phyloP scores from a whole-genome alignment of 441 rosid genomes.

The Gossypium davidsonii region DNA sequence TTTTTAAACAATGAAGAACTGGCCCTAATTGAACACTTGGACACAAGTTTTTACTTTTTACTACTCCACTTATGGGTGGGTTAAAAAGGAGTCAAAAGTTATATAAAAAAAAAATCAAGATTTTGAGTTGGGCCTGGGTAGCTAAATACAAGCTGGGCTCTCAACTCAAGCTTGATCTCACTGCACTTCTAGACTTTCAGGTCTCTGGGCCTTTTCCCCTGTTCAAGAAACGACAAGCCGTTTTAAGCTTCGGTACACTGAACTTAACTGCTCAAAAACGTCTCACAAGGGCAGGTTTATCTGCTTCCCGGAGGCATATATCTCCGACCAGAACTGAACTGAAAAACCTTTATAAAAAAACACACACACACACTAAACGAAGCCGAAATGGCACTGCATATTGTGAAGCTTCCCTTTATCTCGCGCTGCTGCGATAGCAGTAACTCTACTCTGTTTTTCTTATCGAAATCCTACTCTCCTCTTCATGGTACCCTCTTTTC shows the following conservation, averaged over 20 bases:
- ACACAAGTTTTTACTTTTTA: no score
- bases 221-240: neutral
- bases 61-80: no score
- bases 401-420: constrained; percentile 35
- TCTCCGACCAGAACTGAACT: neutral
- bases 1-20: no score
- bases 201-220: neutral
- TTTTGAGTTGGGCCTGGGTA: neutral
- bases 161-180: neutral
- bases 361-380: neutral
- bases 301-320: neutral
- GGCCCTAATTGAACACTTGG: no score
- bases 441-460: constrained; percentile 24
- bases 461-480: constrained; percentile 30
- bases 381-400: constrained; percentile 35
- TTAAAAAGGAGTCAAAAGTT: neutral
- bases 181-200: neutral
- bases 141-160: neutral
- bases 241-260: neutral
- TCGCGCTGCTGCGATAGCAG: constrained; percentile 24
- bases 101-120: neutral
- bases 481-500: constrained; percentile 23
- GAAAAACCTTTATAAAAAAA: neutral
- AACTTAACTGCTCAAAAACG: neutral
- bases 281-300: neutral